These are phyloP conservation scores for Claviceps arundinis DNA, from an alignment of 2,329 filamentous ascomycete species.

Conservation along the genomic window DNA sequence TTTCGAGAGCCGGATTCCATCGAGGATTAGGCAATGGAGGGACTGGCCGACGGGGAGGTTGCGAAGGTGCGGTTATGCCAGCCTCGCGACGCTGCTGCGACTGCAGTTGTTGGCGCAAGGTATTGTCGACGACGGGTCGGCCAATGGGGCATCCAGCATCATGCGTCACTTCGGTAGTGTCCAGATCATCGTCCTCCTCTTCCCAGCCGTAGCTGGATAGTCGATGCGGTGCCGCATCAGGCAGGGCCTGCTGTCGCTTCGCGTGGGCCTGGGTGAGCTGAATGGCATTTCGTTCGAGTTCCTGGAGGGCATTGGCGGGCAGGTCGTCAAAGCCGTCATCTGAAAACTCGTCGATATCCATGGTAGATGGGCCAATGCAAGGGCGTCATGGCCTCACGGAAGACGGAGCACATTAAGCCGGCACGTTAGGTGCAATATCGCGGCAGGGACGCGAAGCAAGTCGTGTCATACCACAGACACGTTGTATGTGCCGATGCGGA, in stretches of 20 bases:
- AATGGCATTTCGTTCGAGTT: conserved; percentile 52
- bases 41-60: conserved; percentile 14
- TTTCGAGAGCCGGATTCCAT: conserved; percentile 24
- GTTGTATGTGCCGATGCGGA: no score
- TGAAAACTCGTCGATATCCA: conserved; percentile 43
- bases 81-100: conserved; percentile 16
- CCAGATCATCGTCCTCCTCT: conserved; percentile 44
- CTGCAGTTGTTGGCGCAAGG: conserved; percentile 20
- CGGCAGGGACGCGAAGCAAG: background rate
- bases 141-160: conserved; percentile 28
- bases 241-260: conserved; percentile 12
- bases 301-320: conserved; percentile 41
- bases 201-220: conserved; percentile 30
- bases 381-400: conserved; percentile 7
- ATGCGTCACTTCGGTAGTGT: conserved; percentile 43
- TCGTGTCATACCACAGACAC: background rate
- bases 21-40: conserved; percentile 22
- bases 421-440: background rate
- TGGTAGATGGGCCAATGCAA: conserved; percentile 11
- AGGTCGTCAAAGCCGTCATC: conserved; percentile 52
- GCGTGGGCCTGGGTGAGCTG: conserved; percentile 39
- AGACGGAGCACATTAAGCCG: background rate
- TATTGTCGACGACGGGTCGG: conserved; percentile 22
- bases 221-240: conserved; percentile 11
- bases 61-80: conserved; percentile 7